Percentiles rank a stretch among this genome's conserved stretches.
Evolutionary conservation across 495 filamentous ascomycete species (phyloP).

Genomic region (Tuber calosporum): DNA sequence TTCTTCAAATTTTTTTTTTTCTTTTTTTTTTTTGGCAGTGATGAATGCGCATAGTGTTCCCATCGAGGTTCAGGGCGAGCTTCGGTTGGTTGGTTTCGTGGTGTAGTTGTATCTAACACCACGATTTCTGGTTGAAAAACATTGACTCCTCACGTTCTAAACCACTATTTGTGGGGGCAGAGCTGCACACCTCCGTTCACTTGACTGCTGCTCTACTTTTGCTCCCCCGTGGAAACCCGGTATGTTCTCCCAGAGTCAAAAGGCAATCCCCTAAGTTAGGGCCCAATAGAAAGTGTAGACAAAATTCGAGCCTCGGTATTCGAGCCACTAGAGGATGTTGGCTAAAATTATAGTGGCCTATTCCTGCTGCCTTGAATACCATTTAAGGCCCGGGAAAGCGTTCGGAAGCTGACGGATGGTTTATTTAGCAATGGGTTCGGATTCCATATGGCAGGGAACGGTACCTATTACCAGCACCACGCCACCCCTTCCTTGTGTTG

Average conservation of each 20-base stretch:
- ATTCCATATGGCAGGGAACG: no score
- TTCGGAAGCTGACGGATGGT: not conserved
- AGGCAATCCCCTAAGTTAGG: not conserved
- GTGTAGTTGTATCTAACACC: no score
- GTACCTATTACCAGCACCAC: no score
- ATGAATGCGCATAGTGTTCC: no score
- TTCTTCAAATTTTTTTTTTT: no score
- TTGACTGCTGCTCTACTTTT: not conserved
- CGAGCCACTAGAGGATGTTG: not conserved
- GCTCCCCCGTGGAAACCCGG: not conserved
- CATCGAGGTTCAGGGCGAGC: no score
- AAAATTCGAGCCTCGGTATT: not conserved
- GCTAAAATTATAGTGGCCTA: not conserved
- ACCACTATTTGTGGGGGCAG: not conserved
- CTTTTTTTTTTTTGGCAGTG: no score
- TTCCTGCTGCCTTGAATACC: not conserved
- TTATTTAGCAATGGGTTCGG: not conserved
- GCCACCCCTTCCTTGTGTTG: no score
- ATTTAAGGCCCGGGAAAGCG: not conserved
- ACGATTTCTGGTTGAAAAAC: not conserved
- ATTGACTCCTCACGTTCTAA: not conserved
- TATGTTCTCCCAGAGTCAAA: not conserved
- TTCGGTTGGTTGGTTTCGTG: no score
- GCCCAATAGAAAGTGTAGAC: not conserved
- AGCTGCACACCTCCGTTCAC: not conserved